Evolutionary conservation across 306 rosid genomes (phyloP).

Genomic region (Vigna radiata): DNA sequence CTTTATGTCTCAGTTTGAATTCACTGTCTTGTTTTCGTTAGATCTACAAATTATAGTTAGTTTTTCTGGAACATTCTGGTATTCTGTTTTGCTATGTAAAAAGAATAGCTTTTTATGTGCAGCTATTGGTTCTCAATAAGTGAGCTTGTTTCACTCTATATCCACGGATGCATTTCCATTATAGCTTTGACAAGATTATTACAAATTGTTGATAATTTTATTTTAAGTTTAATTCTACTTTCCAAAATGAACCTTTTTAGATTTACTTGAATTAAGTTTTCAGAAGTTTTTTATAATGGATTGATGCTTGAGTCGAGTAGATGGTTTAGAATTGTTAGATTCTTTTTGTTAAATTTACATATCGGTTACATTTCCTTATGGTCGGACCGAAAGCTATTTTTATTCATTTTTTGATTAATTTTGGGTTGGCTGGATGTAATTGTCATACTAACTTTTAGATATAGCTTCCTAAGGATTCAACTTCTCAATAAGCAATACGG

Average conservation of each 20-base stretch:
- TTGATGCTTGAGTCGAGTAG: conserved; percentile 3
- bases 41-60: conserved; percentile 12
- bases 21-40: not conserved
- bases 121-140: conserved; percentile 14
- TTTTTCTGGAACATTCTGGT: conserved; percentile 27
- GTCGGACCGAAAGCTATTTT: not conserved
- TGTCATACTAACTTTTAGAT: conserved; percentile 3
- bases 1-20: conserved; percentile 10
- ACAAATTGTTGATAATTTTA: not conserved
- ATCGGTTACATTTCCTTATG: not conserved
- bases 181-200: conserved; percentile 18
- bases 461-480: conserved; percentile 2
- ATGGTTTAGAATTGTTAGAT: conserved; percentile 3
- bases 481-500: not conserved
- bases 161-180: conserved; percentile 15
- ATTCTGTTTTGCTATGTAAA: conserved; percentile 16
- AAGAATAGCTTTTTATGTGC: conserved; percentile 20
- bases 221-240: conserved; percentile 21
- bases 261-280: not conserved
- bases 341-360: conserved; percentile 20
- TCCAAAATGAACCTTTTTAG: not conserved
- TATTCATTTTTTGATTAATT: not conserved
- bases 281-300: not conserved
- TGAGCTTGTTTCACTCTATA: conserved; percentile 12
- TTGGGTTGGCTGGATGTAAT: conserved; percentile 4